Evolutionary conservation across 116 monocot species (phyloP).

Genomic region (Trichopus zeylanicus): DNA sequence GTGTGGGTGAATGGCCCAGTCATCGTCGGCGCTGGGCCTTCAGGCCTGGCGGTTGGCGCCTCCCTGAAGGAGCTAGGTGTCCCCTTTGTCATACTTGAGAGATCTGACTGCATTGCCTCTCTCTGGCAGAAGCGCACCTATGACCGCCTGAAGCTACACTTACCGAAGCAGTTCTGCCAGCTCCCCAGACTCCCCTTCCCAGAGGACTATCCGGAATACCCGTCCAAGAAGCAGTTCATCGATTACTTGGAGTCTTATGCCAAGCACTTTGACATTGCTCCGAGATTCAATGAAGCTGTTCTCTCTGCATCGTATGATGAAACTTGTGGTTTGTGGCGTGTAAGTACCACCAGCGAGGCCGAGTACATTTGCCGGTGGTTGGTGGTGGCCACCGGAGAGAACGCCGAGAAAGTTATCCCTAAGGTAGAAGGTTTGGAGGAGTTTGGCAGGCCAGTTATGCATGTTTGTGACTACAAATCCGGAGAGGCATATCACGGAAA

Average conservation of each 20-base stretch:
- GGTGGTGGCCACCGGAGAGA: slow-evolving; percentile 70
- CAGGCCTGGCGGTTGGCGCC: slow-evolving; percentile 43
- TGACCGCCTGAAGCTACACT: slow-evolving; percentile 67
- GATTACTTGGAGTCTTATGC: slow-evolving; percentile 59
- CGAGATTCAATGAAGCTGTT: slow-evolving; percentile 50
- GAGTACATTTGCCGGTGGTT: slow-evolving; percentile 72
- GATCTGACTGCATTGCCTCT: slow-evolving; percentile 47
- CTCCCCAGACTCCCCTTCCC: slow-evolving; percentile 59
- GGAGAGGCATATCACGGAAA: slow-evolving; percentile 43
- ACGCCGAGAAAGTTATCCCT: slow-evolving; percentile 56
- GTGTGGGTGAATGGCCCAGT: slow-evolving; percentile 66
- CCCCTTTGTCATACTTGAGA: slow-evolving; percentile 41
- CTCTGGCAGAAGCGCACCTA: slow-evolving; percentile 69
- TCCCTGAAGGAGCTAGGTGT: slow-evolving; percentile 37
- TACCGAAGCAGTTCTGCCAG: slow-evolving; percentile 72
- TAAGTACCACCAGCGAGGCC: slow-evolving; percentile 21
- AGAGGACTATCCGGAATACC: slow-evolving; percentile 48
- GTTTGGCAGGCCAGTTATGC: slow-evolving; percentile 34
- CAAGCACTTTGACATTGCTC: slow-evolving; percentile 34
- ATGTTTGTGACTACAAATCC: slow-evolving; percentile 52
- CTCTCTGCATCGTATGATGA: slow-evolving; percentile 44
- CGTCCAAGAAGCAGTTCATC: slow-evolving; percentile 55
- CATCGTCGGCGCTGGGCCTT: slow-evolving; percentile 56
- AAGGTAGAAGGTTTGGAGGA: slow-evolving; percentile 41
- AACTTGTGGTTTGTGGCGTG: slow-evolving; percentile 42